Evolutionary conservation across 257 asterid genomes (phyloP), one percentile per base, ranked within the genome.

Genomic region (Solanum appendiculatum): DNA sequence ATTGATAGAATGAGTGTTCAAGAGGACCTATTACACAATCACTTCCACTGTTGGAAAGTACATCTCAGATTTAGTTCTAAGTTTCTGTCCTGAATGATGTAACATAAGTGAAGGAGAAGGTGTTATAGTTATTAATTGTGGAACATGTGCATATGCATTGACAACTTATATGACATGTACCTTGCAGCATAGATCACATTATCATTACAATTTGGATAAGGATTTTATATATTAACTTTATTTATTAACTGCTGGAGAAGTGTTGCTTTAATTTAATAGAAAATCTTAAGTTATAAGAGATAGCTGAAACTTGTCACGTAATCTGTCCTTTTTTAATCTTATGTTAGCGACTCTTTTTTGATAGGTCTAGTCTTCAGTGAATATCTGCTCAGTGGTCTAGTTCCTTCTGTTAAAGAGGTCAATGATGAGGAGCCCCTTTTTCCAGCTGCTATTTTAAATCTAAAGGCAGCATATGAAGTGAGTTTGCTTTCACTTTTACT

Each of bases 351-450:
- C 84, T 78, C 51, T 46, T 46, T 46, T 74, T 86, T 80, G 54
- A 88, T 94, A 97, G 98, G 99, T 92, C 90, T 97, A 87, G 94
- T 97, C 89, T 97, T 95, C 91, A 94, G 98, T 83, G 98, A 97
- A 90, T 97, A 95, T 92, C 95, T 95, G 87, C 97, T 97, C 88
- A 95, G 97, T 85, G 99, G 99, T 88, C 91, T 95, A 21, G 96
- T 97, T 87, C 99, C 99, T 86, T 94, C 98, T 72, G 95, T 97
- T 36, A 97, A 93, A 93, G 99, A 95, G 92, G 99, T 95, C 88
- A 97, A 97, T 90, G 92, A 93, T 27, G 99, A 94, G 91, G 99
- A 97, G 90, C 99, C 99, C 33, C 86, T 95, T 9, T 94, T 97
- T 91, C 99, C 99, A 31, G 96, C 95, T 82, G 88, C 93, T 68